Percentiles rank a stretch among this genome's conserved stretches.
Evolutionary conservation across 1,284 basidiomycete species (phyloP).

Genomic region (Moniliophthora roreri): DNA sequence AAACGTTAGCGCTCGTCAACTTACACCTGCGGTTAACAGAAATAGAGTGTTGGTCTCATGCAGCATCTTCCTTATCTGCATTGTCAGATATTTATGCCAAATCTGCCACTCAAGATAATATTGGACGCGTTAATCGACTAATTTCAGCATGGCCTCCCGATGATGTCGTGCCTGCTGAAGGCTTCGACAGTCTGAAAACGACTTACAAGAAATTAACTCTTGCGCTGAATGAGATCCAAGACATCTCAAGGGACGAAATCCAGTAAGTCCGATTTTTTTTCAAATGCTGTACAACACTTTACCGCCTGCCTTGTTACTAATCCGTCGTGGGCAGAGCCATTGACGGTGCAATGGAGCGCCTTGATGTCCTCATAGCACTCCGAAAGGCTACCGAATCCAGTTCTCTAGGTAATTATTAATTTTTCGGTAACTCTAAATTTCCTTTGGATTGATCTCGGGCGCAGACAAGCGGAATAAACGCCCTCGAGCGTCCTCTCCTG

Average conservation of each 20-base stretch:
- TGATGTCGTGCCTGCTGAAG: slow-evolving; percentile 65
- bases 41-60: slow-evolving; percentile 70
- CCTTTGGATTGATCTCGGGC: slow-evolving; percentile 6
- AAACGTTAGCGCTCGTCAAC: not conserved
- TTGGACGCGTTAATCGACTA: slow-evolving; percentile 69
- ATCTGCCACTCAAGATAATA: slow-evolving; percentile 51
- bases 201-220: slow-evolving; percentile 61
- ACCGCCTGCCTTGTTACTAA: too few relatives aligned
- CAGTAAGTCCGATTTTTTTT: slow-evolving; percentile 44
- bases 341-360: slow-evolving; percentile 66
- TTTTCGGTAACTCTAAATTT: not conserved
- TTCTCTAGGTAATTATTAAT: slow-evolving; percentile 46
- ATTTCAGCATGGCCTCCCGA: slow-evolving; percentile 71
- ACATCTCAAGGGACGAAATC: slow-evolving; percentile 58
- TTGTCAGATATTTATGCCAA: slow-evolving; percentile 56
- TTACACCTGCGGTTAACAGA: slow-evolving; percentile 38
- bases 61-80: slow-evolving; percentile 51
- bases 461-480: slow-evolving; percentile 76
- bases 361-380: slow-evolving; percentile 68
- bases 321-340: slow-evolving; percentile 50
- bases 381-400: slow-evolving; percentile 64
- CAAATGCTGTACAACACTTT: too few relatives aligned
- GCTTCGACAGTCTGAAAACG: slow-evolving; percentile 60
- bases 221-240: slow-evolving; percentile 62
- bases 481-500: slow-evolving; percentile 66